Percentiles rank a stretch among this genome's conserved stretches.
Evolutionary conservation across 2,329 filamentous ascomycete genomes (phyloP).

Genomic region (Exophiala bonariae): DNA sequence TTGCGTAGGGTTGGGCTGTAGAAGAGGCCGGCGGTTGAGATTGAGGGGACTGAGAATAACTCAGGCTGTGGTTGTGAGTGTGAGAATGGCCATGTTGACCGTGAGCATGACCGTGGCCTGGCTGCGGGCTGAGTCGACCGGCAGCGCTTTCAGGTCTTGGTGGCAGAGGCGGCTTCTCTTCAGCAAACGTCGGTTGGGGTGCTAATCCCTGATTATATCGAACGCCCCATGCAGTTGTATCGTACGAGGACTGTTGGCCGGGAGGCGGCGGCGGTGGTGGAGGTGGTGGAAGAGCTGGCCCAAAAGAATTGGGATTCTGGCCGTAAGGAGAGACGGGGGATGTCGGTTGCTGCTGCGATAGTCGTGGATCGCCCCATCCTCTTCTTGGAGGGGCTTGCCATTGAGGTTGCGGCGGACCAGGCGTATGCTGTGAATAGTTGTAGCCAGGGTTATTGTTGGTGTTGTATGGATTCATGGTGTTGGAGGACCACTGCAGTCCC

Average conservation of each 20-base stretch:
- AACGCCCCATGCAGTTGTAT: constrained; percentile 45
- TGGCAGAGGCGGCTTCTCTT: constrained; percentile 25
- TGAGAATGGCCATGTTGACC: background rate
- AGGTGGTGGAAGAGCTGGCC: constrained; percentile 13
- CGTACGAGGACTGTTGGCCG: constrained; percentile 21
- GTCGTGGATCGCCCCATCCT: constrained; percentile 28
- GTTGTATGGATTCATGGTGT: constrained; percentile 8
- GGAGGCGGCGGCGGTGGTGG: constrained; percentile 22
- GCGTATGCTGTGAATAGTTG: constrained; percentile 24
- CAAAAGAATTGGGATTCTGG: constrained; percentile 9
- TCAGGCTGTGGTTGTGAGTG: background rate
- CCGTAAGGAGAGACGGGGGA: constrained; percentile 17
- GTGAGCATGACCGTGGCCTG: constrained; percentile 3
- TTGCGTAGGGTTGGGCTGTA: constrained; percentile 16
- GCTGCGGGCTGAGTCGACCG: constrained; percentile 18
- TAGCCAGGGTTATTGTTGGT: constrained; percentile 12
- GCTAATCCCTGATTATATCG: constrained; percentile 33
- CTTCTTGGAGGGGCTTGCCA: constrained; percentile 27
- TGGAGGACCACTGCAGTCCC: background rate
- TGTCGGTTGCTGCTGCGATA: constrained; percentile 9
- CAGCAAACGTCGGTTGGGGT: constrained; percentile 8
- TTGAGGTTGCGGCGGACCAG: constrained; percentile 27
- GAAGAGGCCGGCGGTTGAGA: constrained; percentile 13
- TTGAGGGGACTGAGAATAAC: constrained; percentile 18
- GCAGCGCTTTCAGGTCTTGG: constrained; percentile 25